Evolutionary conservation across 1,284 basidiomycete genomes (phyloP).

Genomic region (Tilletia walkeri): DNA sequence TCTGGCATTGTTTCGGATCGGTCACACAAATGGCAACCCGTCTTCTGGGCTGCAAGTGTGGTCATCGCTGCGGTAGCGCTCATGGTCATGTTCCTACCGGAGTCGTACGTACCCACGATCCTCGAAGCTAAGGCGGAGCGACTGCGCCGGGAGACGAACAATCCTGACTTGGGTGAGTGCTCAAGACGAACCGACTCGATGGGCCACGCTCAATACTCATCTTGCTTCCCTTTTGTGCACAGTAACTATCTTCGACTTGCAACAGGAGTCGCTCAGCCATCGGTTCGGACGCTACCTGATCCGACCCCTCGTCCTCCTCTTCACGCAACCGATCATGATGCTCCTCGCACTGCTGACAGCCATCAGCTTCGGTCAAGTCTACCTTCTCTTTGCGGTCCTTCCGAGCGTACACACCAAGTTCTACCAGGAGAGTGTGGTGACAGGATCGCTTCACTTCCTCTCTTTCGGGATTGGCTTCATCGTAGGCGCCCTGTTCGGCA

Average conservation of each 20-base stretch:
- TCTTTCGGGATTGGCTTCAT: background rate
- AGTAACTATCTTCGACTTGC: background rate
- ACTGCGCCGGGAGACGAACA: constrained; percentile 59
- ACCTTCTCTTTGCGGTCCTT: background rate
- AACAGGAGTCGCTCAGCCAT: background rate
- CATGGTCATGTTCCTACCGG: constrained; percentile 28
- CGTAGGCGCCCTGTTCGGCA: background rate
- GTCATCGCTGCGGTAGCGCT: constrained; percentile 45
- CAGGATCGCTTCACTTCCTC: background rate
- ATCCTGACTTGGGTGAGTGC: constrained; percentile 26
- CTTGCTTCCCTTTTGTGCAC: background rate
- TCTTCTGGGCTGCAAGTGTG: constrained; percentile 30
- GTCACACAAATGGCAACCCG: background rate
- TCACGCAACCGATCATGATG: background rate
- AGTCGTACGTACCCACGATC: constrained; percentile 55
- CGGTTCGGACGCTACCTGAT: background rate
- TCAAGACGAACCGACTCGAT: background rate
- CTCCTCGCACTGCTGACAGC: background rate
- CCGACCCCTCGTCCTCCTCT: background rate
- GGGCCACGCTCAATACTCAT: background rate
- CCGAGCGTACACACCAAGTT: background rate
- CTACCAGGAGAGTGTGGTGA: background rate
- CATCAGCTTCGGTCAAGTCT: background rate
- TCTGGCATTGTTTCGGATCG: background rate
- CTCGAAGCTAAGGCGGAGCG: constrained; percentile 48